phyloP scores from a whole-genome alignment of 2,329 filamentous ascomycete genomes.

The Penicillium sp. region DNA sequence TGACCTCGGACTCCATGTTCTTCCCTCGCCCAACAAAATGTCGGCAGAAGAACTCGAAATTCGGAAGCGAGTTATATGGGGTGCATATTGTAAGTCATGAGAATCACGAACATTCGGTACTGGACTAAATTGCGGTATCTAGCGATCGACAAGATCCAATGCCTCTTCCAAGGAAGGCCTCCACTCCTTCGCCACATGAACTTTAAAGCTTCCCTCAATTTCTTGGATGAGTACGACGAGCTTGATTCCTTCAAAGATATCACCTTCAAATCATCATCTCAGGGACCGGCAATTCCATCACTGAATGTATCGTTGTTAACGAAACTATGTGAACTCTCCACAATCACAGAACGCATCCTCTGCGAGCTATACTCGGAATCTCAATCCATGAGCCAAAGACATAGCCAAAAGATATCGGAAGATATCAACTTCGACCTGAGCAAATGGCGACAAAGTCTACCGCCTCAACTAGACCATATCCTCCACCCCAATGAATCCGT shows the following conservation, averaged over 20 bases:
- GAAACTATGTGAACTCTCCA: slow-evolving; percentile 33
- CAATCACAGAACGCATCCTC: slow-evolving; percentile 36
- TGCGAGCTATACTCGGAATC: slow-evolving; percentile 32
- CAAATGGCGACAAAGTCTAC: slow-evolving; percentile 25
- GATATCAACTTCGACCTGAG: slow-evolving; percentile 23
- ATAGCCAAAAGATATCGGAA: slow-evolving; percentile 15
- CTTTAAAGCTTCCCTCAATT: slow-evolving; percentile 46
- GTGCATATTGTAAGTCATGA: slow-evolving; percentile 35
- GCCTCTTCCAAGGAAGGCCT: slow-evolving; percentile 54
- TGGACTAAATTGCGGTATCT: not conserved
- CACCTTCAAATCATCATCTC: slow-evolving; percentile 25
- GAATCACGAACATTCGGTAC: too few relatives aligned
- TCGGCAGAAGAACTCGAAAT: slow-evolving; percentile 50
- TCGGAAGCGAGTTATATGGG: slow-evolving; percentile 48
- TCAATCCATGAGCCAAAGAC: slow-evolving; percentile 12
- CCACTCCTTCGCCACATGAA: slow-evolving; percentile 46
- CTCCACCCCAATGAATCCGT: slow-evolving; percentile 20
- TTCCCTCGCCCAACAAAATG: slow-evolving; percentile 37
- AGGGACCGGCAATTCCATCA: slow-evolving; percentile 13
- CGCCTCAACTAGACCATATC: slow-evolving; percentile 23
- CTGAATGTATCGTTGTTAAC: slow-evolving; percentile 25
- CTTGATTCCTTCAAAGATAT: slow-evolving; percentile 51
- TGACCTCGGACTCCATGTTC: slow-evolving; percentile 52
- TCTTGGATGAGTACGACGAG: slow-evolving; percentile 38
- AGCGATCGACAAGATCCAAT: slow-evolving; percentile 54